Percentiles rank a stretch among this genome's conserved stretches.
phyloP scores from a whole-genome alignment of 805 yeast genomes.

The Brettanomyces nanus region DNA sequence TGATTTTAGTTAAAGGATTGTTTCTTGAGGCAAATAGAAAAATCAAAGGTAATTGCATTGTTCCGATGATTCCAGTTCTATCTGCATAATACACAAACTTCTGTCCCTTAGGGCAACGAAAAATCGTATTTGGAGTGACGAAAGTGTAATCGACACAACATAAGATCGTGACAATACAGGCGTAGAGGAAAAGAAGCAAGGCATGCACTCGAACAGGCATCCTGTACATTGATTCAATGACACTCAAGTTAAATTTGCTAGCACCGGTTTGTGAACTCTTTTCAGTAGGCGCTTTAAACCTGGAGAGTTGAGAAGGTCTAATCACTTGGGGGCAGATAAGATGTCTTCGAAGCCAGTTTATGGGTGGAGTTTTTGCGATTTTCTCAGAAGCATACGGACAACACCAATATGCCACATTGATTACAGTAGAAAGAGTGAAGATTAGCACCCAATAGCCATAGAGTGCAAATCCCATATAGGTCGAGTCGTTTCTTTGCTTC shows the following conservation, averaged over 20 bases:
- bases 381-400: slow-evolving; percentile 23
- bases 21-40: slow-evolving; percentile 29
- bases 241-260: slow-evolving; percentile 4
- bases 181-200: slow-evolving; percentile 21
- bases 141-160: slow-evolving; percentile 23
- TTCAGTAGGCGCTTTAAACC: slow-evolving; percentile 1
- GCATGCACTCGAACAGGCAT: slow-evolving; percentile 29
- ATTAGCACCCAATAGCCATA: slow-evolving; percentile 27
- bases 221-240: slow-evolving; percentile 12
- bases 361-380: slow-evolving; percentile 13
- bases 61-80: slow-evolving; percentile 38
- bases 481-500: slow-evolving; percentile 23
- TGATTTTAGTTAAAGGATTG: slow-evolving; percentile 22
- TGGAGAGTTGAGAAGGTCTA: slow-evolving; percentile 10
- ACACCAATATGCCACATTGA: slow-evolving; percentile 28
- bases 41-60: slow-evolving; percentile 28
- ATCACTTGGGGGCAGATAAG: slow-evolving; percentile 26
- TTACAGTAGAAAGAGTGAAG: slow-evolving; percentile 16
- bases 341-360: slow-evolving; percentile 26
- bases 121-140: slow-evolving; percentile 24
- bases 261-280: slow-evolving; percentile 1
- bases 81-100: slow-evolving; percentile 30
- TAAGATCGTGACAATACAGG: slow-evolving; percentile 18
- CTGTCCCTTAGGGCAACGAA: slow-evolving; percentile 23
- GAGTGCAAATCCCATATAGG: slow-evolving; percentile 21